Evolutionary conservation across 1,284 basidiomycete genomes (phyloP), one percentile per base, ranked within the genome.

Genomic region (Xanthoconium separans): DNA sequence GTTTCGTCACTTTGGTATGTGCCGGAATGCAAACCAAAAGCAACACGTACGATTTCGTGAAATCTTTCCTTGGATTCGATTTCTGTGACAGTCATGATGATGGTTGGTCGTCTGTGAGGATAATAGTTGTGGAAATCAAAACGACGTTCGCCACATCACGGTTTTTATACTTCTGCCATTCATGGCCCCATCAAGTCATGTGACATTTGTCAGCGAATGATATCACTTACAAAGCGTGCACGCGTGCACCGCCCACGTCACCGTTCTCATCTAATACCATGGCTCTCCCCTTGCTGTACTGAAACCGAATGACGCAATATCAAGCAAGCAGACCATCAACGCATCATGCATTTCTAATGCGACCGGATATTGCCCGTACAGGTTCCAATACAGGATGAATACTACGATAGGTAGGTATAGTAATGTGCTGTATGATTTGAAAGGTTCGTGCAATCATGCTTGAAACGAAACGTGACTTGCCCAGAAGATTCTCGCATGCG

Each of bases 41-140:
- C 33, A 55, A 34, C 4, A 15, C 63, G 47, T 44, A 68, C 64
- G 13, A 58, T 20, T 0, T 1, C 1, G 0, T 65, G 36, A 27
- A 64, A 65, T 9, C 69, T 8, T 0, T 0, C 18, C 30, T 39
- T 16, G 18, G 61, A 55, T 0, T 0, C 9, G 37, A 65, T 57
- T 2, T 5, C 0, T 33, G 3, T 0, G 2, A 69, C 65, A 4
- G 50, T 0, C 52, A 61, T 61, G 54, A 20, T 50, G 31, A 8
- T 51, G 16, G 9, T 9, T 41, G 22, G 9, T 60, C 4, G 40
- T 53, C 9, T n/a, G n/a, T 16, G 20, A 24, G n/a, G n/a, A 8
- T 15, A 16, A 5, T 37, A 36, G 15, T 30, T 43, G 6, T 44
- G 45, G 10, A 39, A 37, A 24, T 42, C 24, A 13, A 20, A n/a